Evolutionary conservation across 2,329 filamentous ascomycete genomes (phyloP).

Genomic region (Fusarium sp.): DNA sequence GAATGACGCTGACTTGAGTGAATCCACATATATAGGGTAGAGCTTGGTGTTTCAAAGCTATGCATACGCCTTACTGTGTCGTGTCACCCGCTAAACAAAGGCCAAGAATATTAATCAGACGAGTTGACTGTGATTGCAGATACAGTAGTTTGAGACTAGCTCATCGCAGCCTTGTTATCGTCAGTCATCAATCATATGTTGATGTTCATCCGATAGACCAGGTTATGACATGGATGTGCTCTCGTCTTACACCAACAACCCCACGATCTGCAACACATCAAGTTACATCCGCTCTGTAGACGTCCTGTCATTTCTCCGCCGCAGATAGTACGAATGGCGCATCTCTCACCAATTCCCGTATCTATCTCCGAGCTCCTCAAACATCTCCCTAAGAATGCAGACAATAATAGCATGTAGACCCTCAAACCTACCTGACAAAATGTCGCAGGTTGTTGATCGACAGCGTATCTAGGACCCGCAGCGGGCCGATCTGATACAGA

Average conservation of each 20-base stretch:
- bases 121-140: conserved; percentile 6
- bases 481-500: conserved; percentile 38
- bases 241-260: conserved; percentile 7
- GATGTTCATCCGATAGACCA: background rate
- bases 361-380: conserved; percentile 6
- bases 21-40: background rate
- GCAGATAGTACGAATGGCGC: background rate
- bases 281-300: conserved; percentile 22
- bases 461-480: conserved; percentile 31
- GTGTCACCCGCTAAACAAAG: background rate
- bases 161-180: background rate
- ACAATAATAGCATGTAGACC: background rate
- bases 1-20: conserved; percentile 11
- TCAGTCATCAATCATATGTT: conserved; percentile 16
- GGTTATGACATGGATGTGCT: conserved; percentile 7
- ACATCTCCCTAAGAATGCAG: background rate
- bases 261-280: conserved; percentile 21
- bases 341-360: conserved; percentile 7
- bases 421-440: conserved; percentile 18
- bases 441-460: conserved; percentile 32
- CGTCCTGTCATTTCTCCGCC: conserved; percentile 13
- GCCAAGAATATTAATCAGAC: conserved; percentile 4
- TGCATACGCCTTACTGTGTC: background rate
- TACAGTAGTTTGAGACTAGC: conserved; percentile 25
- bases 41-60: background rate